Evolutionary conservation across 495 filamentous ascomycete species (phyloP).

Genomic region (Hypoxylon crocopeplum): DNA sequence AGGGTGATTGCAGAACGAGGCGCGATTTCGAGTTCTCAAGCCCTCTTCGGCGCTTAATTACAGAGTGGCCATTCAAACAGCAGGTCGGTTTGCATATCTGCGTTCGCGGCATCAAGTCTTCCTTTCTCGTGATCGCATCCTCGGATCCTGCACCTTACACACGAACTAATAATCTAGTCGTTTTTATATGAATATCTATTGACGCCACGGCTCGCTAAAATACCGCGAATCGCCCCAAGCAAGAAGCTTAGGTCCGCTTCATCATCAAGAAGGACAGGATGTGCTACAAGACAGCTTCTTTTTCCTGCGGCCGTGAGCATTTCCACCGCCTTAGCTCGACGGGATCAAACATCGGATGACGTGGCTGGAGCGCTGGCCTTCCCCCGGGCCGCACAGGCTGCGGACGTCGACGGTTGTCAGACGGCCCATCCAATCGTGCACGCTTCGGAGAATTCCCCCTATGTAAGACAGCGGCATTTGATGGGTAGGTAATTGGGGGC

Average conservation of each 20-base stretch:
- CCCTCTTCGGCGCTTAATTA: not conserved
- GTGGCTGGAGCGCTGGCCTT: conserved; percentile 28
- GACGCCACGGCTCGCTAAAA: too few relatives aligned
- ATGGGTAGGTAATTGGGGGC: not conserved
- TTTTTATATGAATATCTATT: too few relatives aligned
- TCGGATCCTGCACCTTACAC: not conserved
- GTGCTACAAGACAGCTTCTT: not conserved
- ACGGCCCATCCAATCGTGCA: conserved; percentile 23
- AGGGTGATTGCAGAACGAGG: conserved; percentile 35
- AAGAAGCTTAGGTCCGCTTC: not conserved
- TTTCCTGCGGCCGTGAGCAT: conserved; percentile 2
- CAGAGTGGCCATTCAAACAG: not conserved
- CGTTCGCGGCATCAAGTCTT: not conserved
- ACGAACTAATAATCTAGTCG: too few relatives aligned
- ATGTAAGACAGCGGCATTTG: conserved; percentile 21
- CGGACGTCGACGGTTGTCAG: conserved; percentile 14
- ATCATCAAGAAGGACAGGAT: not conserved
- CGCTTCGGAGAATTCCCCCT: conserved; percentile 19
- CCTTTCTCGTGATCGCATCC: not conserved
- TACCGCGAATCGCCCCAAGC: not conserved
- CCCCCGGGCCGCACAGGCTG: conserved; percentile 3
- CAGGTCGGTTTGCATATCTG: not conserved
- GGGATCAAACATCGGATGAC: conserved; percentile 38
- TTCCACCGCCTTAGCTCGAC: conserved; percentile 1
- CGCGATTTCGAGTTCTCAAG: conserved; percentile 21